phyloP scores from a whole-genome alignment of 2,329 filamentous ascomycete genomes.

The Sporothrix euskadiensis region DNA sequence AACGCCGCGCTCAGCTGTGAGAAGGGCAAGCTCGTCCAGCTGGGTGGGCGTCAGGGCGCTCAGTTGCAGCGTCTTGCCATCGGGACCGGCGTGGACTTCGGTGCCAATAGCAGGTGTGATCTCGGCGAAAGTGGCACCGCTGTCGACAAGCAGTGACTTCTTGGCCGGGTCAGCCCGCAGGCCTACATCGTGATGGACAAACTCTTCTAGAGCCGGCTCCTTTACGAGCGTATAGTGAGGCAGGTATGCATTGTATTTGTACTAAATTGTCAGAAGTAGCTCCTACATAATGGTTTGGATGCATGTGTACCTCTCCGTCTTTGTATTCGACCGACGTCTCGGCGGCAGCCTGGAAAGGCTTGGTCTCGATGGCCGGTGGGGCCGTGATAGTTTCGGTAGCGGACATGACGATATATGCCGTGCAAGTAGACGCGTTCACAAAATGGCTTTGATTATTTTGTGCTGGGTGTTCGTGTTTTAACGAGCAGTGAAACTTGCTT shows the following conservation, averaged over 20 bases:
- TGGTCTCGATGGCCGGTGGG: not conserved
- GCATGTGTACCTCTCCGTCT: conserved; percentile 16
- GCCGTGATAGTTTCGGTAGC: not conserved
- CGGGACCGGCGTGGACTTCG: conserved; percentile 17
- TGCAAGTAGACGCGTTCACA: not conserved
- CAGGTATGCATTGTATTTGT: conserved; percentile 30
- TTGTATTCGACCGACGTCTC: conserved; percentile 31
- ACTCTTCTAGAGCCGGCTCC: conserved; percentile 29
- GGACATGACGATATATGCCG: not conserved
- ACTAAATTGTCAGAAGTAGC: not conserved
- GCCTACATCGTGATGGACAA: conserved; percentile 28
- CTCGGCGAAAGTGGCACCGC: conserved; percentile 25
- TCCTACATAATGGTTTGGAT: not conserved
- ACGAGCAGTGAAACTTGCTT: too few species aligned
- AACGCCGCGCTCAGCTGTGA: conserved; percentile 27
- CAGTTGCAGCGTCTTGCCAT: conserved; percentile 20
- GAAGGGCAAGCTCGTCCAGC: conserved; percentile 27
- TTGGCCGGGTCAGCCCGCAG: conserved; percentile 29
- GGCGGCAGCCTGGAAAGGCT: conserved; percentile 8
- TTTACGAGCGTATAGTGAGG: conserved; percentile 28
- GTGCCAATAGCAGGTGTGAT: conserved; percentile 30
- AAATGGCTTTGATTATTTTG: not conserved
- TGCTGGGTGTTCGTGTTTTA: not conserved
- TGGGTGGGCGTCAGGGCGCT: conserved; percentile 17
- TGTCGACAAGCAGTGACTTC: conserved; percentile 25